A percentile compares a stretch with the other conserved stretches of the same genome.
Conservation (phyloP, 352 stramenopile species). For the Globisporangium lucens region DNA sequence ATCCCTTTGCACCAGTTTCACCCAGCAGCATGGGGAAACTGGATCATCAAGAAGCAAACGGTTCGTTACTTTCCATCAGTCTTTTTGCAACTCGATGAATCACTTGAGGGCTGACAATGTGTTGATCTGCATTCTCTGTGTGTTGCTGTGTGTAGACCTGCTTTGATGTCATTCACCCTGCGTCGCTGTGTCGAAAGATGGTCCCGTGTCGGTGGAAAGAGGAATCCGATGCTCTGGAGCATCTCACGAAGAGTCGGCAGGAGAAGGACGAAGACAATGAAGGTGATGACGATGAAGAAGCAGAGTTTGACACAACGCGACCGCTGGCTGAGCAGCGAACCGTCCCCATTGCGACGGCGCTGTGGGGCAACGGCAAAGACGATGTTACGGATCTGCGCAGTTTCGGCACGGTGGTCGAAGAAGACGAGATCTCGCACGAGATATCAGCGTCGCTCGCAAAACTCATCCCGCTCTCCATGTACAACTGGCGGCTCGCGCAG, state of each 20-base stretch:
- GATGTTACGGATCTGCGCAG: conserved; percentile 25
- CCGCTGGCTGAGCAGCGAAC: neutral
- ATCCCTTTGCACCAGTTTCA: conserved; percentile 41
- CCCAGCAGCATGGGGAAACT: conserved; percentile 57
- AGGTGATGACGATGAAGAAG: neutral
- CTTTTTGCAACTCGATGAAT: neutral
- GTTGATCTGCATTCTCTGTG: neutral
- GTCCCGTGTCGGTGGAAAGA: conserved; percentile 39
- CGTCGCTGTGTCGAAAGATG: conserved; percentile 30
- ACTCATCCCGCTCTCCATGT: conserved; percentile 56
- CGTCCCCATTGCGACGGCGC: conserved; percentile 8
- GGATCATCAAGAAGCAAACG: conserved; percentile 59
- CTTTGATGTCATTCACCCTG: conserved; percentile 42
- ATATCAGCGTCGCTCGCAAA: conserved; percentile 50
- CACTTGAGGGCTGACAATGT: neutral
- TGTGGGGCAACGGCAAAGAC: conserved; percentile 18
- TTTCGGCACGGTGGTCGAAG: conserved; percentile 56
- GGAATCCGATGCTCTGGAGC: conserved; percentile 24
- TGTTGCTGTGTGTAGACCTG: conserved; percentile 4
- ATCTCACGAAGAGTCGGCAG: conserved; percentile 22
- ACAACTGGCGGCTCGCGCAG: conserved; percentile 70
- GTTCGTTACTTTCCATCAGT: conserved; percentile 14
- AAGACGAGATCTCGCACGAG: conserved; percentile 70
- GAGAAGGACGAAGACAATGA: conserved; percentile 17
- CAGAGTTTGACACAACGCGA: neutral